These are phyloP conservation scores for Scutellaria baicalensis DNA, from an alignment of 257 asterid genomes.

Conservation along the genomic window DNA sequence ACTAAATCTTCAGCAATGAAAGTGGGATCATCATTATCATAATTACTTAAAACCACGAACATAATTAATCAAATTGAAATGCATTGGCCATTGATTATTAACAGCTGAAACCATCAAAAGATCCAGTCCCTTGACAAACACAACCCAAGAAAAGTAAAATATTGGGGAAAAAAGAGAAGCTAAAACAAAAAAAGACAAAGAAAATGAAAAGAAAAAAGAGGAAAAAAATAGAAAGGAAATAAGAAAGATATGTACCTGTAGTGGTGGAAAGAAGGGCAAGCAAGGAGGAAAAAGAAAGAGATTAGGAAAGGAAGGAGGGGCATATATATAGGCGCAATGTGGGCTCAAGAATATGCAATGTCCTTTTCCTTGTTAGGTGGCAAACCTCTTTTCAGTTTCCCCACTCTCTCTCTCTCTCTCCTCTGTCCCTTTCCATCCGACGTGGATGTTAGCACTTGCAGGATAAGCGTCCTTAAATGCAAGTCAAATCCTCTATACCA, in stretches of 20 bases:
- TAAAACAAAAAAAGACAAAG: background rate
- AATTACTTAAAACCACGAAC: background rate
- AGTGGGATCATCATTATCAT: background rate
- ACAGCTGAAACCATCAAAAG: slow-evolving; percentile 5
- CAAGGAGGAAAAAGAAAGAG: slow-evolving; percentile 26
- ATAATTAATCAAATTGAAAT: background rate
- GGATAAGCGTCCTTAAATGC: slow-evolving; percentile 16
- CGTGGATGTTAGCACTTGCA: slow-evolving; percentile 15
- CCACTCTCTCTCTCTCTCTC: background rate
- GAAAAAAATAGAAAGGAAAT: background rate
- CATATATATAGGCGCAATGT: slow-evolving; percentile 26
- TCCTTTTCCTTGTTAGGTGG: slow-evolving; percentile 33
- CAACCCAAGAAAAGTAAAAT: background rate
- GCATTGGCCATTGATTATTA: background rate
- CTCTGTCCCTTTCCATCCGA: slow-evolving; percentile 18
- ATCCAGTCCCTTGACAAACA: background rate
- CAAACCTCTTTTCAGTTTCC: slow-evolving; percentile 10
- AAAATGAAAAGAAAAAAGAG: background rate
- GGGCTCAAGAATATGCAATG: slow-evolving; percentile 23
- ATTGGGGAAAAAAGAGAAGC: background rate
- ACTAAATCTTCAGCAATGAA: background rate
- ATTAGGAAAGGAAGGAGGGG: slow-evolving; percentile 1
- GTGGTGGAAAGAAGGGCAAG: slow-evolving; percentile 7
- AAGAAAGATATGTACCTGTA: slow-evolving; percentile 21
- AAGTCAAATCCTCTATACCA: too few relatives aligned